Base-by-base conservation (phyloP, 202 grass and related monocot species). In the Saccharum hybrid region DNA sequence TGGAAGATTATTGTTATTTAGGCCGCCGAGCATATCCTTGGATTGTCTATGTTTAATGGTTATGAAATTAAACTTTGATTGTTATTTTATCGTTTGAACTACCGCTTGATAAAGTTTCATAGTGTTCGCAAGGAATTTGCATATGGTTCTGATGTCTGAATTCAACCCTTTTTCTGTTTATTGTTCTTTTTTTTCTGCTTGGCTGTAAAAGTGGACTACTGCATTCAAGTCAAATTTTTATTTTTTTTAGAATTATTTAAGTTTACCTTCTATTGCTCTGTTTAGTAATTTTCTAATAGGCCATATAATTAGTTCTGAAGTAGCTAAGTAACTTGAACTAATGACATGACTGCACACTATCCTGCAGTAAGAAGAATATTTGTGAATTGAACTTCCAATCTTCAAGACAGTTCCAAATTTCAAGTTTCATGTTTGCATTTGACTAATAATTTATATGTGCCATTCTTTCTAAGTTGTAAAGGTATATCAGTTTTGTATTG, bases 61-160 rank as follows among this genome's bases (percentile, higher is more conserved):
- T 61, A 30, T 63, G 56, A 67, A 49, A 49, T 76, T 46, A 83
- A 56, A 36, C 37, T 60, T 10, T 4, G 14, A 28, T 38, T 81
- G 11, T 37, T 82, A 63, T 61, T 74, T 86, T 76, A 69, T 75
- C 30, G n/a, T 52, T 46, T 71, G 22, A 76, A 33, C 15, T 22
- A 57, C 30, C 15, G 37, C 41, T 33, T 45, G 62, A 78, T 34
- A 79, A 66, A 21, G 0, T 38, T 79, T 79, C 57, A 54, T 86
- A 63, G 60, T 73, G 15, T 56, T 74, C 19, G 1, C 21, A 80
- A 16, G 19, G 54, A 78, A 51, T 15, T 71, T 63, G 19, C 16
- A 69, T 37, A 28, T 78, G 26, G 3, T 11, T 41, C 31, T 30
- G 16, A 81, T 62, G 16, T 68, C 19, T 72, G 15, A 48, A 78